Evolutionary conservation across 108 stramenopile species (phyloP).

Genomic region (Epithemia pelagica): DNA sequence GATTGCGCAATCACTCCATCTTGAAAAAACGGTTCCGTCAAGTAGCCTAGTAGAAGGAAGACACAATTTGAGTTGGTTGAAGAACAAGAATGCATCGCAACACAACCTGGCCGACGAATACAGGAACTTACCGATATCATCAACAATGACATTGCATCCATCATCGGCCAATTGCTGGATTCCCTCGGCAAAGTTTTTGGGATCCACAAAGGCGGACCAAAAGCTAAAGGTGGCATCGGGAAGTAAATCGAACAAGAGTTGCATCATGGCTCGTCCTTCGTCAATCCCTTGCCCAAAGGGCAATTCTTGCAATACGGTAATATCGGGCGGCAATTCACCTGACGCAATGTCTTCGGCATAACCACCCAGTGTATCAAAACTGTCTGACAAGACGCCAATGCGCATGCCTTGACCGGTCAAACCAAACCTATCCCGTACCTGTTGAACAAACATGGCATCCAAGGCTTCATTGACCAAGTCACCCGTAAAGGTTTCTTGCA

Average conservation of each 20-base stretch:
- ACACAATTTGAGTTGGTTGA: background rate
- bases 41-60: background rate
- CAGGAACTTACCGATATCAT: slow-evolving; percentile 1
- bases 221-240: slow-evolving; percentile 13
- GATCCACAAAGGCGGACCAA: background rate
- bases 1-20: background rate
- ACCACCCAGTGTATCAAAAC: background rate
- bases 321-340: slow-evolving; percentile 14
- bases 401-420: background rate
- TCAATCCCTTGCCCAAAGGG: background rate
- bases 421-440: background rate
- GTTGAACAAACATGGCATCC: background rate
- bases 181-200: background rate
- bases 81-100: background rate
- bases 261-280: slow-evolving; percentile 33
- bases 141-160: slow-evolving; percentile 5
- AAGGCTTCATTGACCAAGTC: background rate
- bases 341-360: slow-evolving; percentile 11
- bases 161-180: background rate
- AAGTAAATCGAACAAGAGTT: slow-evolving; percentile 23
- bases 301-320: background rate
- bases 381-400: slow-evolving; percentile 21
- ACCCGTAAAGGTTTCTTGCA: background rate
- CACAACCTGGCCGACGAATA: too few species aligned
- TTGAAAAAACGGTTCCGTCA: slow-evolving; percentile 7